phyloP scores from a whole-genome alignment of 2,329 filamentous ascomycete genomes.

The Cercospora janseana region DNA sequence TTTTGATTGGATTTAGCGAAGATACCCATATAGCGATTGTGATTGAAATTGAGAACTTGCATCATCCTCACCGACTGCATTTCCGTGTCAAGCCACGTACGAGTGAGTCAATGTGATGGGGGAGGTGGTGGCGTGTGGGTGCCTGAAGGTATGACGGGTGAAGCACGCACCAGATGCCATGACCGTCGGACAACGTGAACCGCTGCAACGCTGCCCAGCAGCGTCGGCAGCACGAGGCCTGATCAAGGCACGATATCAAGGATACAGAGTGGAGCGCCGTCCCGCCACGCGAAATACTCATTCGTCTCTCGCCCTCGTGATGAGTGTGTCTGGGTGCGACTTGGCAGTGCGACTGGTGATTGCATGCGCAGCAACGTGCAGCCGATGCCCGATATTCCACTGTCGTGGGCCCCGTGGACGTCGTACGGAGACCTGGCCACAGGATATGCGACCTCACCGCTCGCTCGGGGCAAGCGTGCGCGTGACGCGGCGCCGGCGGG shows the following conservation, averaged over 20 bases:
- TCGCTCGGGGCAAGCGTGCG: neutral
- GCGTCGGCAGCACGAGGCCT: conserved; percentile 22
- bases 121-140: neutral
- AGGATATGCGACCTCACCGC: conserved; percentile 13
- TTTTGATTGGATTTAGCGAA: conserved; percentile 13
- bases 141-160: neutral
- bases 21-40: conserved; percentile 16
- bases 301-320: conserved; percentile 16
- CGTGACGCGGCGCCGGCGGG: neutral
- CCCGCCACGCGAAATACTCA: conserved; percentile 18
- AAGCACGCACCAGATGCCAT: neutral
- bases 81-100: neutral
- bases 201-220: conserved; percentile 23
- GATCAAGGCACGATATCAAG: conserved; percentile 11
- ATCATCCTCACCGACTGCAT: neutral
- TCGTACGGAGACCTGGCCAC: conserved; percentile 11
- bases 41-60: conserved; percentile 2
- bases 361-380: conserved; percentile 18
- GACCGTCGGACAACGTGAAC: conserved; percentile 25
- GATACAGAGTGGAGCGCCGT: conserved; percentile 18
- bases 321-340: conserved; percentile 14
- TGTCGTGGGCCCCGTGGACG: conserved; percentile 9
- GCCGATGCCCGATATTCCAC: conserved; percentile 21
- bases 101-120: neutral
- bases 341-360: conserved; percentile 24